Base-by-base conservation (phyloP, 495 filamentous ascomycete genomes). In the Aspergillus campestris region DNA sequence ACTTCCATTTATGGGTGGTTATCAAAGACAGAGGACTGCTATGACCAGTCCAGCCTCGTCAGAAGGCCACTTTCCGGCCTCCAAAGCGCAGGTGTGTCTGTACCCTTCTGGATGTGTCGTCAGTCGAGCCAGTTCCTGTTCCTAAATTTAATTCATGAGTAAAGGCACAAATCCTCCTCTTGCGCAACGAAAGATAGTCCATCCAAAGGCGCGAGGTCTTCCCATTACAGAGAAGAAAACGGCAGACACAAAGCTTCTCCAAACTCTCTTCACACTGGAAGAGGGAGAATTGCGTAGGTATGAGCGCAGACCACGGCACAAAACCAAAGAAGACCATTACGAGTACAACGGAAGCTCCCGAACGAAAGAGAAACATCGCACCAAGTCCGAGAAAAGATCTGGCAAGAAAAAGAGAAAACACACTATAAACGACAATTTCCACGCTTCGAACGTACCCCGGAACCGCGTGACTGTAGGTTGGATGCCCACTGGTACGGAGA, bases 381-480 rank as follows among this genome's bases (percentile, higher is more conserved):
- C 48, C 53, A 70, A 62, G 34, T 74, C 47, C 58, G 81, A 53
- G 29, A 48, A 39, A n/a, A 62, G 59, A 33, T 31, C 41, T 8
- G 58, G 65, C 44, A 61, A 62, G 40, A 60, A 50, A 30, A 61
- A 52, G 41, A 57, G 57, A 31, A 75, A 69, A 40, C 64, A 61
- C 48, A 66, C 74, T 18, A 62, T 86, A 8, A 77, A 83, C 55
- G 70, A 78, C 38, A 70, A 72, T 24, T 89, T 87, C 50, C 67
- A 71, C 11, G 82, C 82, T 34, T 65, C 78, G 27, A 83, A 82
- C 53, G 77, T 89, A 14, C 61, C 73, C 12, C 70, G 69, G 36
- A 69, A 77, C 7, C 76, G 84, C 32, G 66, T 86, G 41, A 87
- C 82, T 12, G 82, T 86, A 66, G 55, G 73, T 51, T 18, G 32